Percentiles rank a stretch among this genome's conserved stretches.
phyloP scores from a whole-genome alignment of 2,329 filamentous ascomycete genomes.

The Decorospora gaudefroyi region DNA sequence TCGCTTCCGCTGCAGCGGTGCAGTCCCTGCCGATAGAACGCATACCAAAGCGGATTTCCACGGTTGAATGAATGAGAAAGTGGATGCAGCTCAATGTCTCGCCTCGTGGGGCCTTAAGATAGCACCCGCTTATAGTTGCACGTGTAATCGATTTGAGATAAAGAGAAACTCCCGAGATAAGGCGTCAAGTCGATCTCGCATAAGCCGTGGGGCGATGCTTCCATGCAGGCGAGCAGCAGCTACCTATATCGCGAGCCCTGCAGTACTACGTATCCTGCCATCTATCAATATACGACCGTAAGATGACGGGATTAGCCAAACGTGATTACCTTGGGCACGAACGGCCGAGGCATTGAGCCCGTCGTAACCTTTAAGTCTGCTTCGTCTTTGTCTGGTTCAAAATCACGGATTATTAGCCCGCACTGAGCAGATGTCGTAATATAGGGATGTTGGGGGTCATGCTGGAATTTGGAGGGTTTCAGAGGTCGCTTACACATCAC shows the following conservation, averaged over 20 bases:
- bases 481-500: constrained; percentile 1
- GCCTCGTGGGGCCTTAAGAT: constrained; percentile 1
- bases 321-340: no score
- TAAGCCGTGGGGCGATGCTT: constrained; percentile 6
- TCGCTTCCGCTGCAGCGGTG: constrained; percentile 19
- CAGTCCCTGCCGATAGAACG: constrained; percentile 12
- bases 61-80: constrained; percentile 7
- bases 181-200: background rate
- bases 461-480: background rate
- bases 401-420: no score
- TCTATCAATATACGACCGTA: constrained; percentile 1
- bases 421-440: no score
- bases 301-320: no score
- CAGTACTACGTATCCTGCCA: constrained; percentile 1
- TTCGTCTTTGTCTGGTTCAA: no score
- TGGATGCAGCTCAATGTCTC: constrained; percentile 3
- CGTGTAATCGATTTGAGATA: background rate
- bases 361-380: no score
- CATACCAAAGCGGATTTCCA: constrained; percentile 3
- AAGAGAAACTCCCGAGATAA: background rate
- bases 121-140: background rate
- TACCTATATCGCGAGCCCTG: constrained; percentile 7
- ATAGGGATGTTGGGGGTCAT: background rate
- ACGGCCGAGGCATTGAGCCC: no score
- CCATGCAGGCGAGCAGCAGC: no score